Percentiles rank a stretch among this genome's conserved stretches.
These are phyloP conservation scores for Cutaneotrichosporon sp. DNA, from an alignment of 1,284 basidiomycete genomes.

Conservation along the genomic window DNA sequence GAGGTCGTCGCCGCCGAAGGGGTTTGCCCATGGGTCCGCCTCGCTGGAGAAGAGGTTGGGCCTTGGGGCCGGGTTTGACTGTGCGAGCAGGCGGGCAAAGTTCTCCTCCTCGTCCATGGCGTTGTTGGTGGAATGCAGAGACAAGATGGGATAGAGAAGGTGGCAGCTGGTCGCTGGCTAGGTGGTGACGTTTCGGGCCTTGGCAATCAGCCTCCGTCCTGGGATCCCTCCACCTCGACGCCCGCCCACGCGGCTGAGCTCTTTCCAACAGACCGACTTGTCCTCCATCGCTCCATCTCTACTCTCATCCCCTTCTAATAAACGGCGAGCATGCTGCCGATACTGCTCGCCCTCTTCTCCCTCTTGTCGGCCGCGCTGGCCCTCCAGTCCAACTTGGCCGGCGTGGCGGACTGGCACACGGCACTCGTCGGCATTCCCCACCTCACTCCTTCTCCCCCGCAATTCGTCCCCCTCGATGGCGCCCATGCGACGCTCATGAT, in stretches of 20 bases:
- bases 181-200: no score
- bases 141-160: no score
- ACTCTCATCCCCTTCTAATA: no score
- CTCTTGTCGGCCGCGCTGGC: conserved; percentile 12
- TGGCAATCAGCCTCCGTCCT: no score
- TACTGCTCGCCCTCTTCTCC: conserved; percentile 14
- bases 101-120: conserved; percentile 49
- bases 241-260: no score
- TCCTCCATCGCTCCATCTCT: no score
- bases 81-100: conserved; percentile 47
- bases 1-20: conserved; percentile 39
- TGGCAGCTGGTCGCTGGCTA: no score
- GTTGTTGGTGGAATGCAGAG: no score
- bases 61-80: conserved; percentile 34
- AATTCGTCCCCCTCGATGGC: conserved; percentile 33
- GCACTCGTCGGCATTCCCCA: conserved; percentile 70
- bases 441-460: conserved; percentile 46
- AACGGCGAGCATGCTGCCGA: conserved; percentile 5
- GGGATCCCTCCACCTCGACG: no score
- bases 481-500: conserved; percentile 58
- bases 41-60: conserved; percentile 32
- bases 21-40: conserved; percentile 53
- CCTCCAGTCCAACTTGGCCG: conserved; percentile 58
- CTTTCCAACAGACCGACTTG: no score
- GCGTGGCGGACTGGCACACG: conserved; percentile 84